Conservation (phyloP, 2,329 filamentous ascomycete species). For the Parasarocladium wereldwijsianum region DNA sequence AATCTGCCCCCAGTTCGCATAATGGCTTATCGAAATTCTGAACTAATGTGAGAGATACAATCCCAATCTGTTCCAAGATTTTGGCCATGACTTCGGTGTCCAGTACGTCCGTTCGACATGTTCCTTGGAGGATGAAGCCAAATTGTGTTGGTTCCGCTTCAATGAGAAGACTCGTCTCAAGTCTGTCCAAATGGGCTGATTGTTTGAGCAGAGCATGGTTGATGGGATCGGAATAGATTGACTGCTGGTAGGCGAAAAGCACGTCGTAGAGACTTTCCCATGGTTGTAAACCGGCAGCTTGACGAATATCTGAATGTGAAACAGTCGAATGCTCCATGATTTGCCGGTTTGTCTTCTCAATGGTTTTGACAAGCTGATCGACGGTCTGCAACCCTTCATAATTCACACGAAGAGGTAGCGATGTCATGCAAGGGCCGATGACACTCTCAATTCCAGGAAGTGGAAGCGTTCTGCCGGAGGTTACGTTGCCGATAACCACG, state of each 20-base stretch:
- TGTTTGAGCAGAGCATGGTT: conserved; percentile 29
- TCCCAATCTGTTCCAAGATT: neutral
- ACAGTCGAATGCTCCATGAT: conserved; percentile 49
- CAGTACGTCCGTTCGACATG: conserved; percentile 24
- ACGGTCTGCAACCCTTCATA: conserved; percentile 34
- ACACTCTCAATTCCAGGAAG: conserved; percentile 55
- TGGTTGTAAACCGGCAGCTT: conserved; percentile 36
- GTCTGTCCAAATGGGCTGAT: conserved; percentile 47
- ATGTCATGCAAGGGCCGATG: conserved; percentile 66
- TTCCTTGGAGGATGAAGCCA: conserved; percentile 27
- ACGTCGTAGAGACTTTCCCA: conserved; percentile 55
- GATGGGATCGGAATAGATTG: conserved; percentile 27
- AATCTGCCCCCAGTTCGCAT: too few relatives aligned
- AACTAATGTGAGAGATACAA: too few relatives aligned
- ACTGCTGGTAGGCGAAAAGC: conserved; percentile 76
- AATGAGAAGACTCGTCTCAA: conserved; percentile 63
- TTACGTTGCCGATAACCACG: conserved; percentile 62
- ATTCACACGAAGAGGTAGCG: conserved; percentile 57
- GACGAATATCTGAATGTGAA: conserved; percentile 56
- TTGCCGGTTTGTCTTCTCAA: conserved; percentile 52
- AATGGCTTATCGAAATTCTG: too few relatives aligned
- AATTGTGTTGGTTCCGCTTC: conserved; percentile 53
- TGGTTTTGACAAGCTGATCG: conserved; percentile 43
- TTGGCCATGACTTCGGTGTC: neutral
- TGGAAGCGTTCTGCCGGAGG: conserved; percentile 66